Percentiles rank a stretch among this genome's conserved stretches.
Evolutionary conservation across 345 rosid species (phyloP).

Genomic region (Capsella bursapastoris): DNA sequence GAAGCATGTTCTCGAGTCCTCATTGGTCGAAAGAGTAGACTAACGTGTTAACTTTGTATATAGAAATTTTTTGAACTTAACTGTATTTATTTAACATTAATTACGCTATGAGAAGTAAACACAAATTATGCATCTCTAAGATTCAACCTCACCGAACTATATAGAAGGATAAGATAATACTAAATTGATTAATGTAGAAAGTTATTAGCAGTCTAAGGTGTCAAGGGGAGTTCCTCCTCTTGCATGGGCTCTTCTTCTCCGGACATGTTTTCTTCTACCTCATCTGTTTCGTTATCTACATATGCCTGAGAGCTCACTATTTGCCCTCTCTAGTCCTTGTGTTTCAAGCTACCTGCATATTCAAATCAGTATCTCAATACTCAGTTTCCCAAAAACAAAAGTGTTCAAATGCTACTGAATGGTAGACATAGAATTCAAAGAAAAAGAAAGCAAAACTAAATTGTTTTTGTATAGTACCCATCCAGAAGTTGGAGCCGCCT

Average conservation of each 20-base stretch:
- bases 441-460: not conserved
- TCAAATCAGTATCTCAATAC: not conserved
- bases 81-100: not conserved
- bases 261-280: constrained; percentile 31
- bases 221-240: constrained; percentile 26
- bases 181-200: not conserved
- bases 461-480: constrained; percentile 53
- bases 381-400: not conserved
- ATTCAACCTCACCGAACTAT: too few species aligned
- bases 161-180: too few species aligned
- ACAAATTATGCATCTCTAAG: not conserved
- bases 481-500: constrained; percentile 79
- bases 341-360: constrained; percentile 79
- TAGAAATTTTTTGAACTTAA: too few species aligned
- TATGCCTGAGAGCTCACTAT: constrained; percentile 90
- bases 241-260: constrained; percentile 49
- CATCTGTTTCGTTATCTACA: constrained; percentile 47
- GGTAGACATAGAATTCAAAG: too few species aligned
- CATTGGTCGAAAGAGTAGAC: not conserved
- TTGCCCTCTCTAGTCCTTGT: constrained; percentile 82
- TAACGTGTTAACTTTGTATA: too few species aligned
- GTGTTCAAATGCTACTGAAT: not conserved
- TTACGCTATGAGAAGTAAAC: not conserved
- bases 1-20: not conserved
- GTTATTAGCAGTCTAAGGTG: constrained; percentile 3